Conservation (phyloP, 129 eudicot species). For the Flaveria linearis region DNA sequence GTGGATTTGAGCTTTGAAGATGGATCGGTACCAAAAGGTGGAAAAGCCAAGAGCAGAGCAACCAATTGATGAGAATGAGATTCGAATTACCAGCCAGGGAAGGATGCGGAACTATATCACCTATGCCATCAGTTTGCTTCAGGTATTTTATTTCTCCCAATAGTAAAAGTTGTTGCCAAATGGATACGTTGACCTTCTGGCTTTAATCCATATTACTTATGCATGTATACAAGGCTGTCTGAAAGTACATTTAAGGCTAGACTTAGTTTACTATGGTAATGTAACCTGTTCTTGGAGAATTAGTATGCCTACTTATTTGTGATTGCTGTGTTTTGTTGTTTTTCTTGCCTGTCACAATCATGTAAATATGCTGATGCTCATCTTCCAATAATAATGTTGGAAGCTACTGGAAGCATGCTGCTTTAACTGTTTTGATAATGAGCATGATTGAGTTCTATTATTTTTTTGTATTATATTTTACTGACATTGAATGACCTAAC, state of each 20-base stretch:
- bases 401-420: no score
- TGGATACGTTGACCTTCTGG: conserved; percentile 4
- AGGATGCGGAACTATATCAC: conserved; percentile 89
- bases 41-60: conserved; percentile 81
- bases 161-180: background rate
- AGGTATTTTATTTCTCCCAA: conserved; percentile 41
- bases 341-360: no score
- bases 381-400: no score
- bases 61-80: conserved; percentile 89
- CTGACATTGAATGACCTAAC: no score
- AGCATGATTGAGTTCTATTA: no score
- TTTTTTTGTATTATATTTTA: no score
- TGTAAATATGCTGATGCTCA: no score
- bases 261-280: background rate
- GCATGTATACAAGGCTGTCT: background rate
- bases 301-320: no score
- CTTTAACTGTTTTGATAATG: no score
- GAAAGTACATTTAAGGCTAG: conserved; percentile 7
- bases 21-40: conserved; percentile 90
- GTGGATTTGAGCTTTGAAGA: conserved; percentile 41
- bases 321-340: no score
- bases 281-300: no score
- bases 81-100: conserved; percentile 90
- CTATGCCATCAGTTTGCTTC: conserved; percentile 78
- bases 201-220: background rate